Conservation (phyloP, 306 rosid species). For the Quercus wislizeni region DNA sequence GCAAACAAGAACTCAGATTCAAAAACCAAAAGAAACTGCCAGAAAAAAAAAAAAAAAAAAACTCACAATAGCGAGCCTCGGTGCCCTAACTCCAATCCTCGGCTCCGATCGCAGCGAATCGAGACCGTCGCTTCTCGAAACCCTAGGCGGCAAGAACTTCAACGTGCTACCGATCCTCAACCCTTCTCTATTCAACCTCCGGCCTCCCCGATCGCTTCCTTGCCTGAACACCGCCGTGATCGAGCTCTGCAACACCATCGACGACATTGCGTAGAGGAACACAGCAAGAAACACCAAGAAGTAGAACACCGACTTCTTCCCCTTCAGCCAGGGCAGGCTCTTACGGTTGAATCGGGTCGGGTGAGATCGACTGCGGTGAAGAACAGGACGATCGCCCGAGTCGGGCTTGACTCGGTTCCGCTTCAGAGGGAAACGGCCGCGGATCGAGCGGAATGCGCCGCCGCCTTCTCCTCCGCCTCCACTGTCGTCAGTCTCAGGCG, state of each 20-base stretch:
- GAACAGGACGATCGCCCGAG: conserved; percentile 44
- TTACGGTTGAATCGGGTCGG: conserved; percentile 67
- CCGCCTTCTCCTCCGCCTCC: conserved; percentile 24
- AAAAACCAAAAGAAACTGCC: not conserved
- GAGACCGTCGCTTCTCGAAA: conserved; percentile 50
- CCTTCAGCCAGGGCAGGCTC: conserved; percentile 55
- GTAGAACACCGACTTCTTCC: conserved; percentile 61
- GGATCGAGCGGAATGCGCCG: conserved; percentile 58
- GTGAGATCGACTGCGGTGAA: conserved; percentile 57
- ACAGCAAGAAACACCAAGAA: conserved; percentile 51
- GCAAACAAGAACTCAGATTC: not conserved
- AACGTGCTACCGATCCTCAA: conserved; percentile 68
- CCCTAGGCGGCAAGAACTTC: conserved; percentile 68
- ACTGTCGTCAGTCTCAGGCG: conserved; percentile 58
- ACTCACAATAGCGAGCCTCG: conserved; percentile 91
- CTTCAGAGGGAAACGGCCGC: conserved; percentile 65
- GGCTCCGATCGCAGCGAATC: conserved; percentile 61
- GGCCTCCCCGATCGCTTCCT: conserved; percentile 34
- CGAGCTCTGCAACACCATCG: conserved; percentile 87
- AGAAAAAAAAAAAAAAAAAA: not conserved
- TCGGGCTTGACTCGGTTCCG: conserved; percentile 41
- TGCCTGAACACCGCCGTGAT: conserved; percentile 61
- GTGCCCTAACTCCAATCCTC: conserved; percentile 61
- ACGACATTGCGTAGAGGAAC: conserved; percentile 62
- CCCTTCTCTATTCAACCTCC: conserved; percentile 29